Conservation (phyloP, 306 rosid genomes). For the Dryas alaskensis region DNA sequence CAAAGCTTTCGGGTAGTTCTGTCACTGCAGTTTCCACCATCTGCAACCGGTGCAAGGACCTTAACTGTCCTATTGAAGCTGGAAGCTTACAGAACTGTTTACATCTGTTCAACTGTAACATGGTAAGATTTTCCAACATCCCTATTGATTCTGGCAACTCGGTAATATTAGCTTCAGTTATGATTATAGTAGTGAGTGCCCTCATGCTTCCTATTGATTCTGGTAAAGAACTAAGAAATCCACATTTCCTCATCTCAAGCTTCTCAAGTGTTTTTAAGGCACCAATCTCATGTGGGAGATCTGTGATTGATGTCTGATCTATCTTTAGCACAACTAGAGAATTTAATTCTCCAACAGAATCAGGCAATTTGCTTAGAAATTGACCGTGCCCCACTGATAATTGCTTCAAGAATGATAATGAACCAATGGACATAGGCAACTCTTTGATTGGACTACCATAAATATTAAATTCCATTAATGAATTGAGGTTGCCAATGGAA, state of each 20-base stretch:
- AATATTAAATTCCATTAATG: constrained; percentile 28
- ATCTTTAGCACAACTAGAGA: constrained; percentile 46
- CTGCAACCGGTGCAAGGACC: constrained; percentile 37
- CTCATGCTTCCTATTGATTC: constrained; percentile 47
- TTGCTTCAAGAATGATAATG: constrained; percentile 35
- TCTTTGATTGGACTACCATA: constrained; percentile 33
- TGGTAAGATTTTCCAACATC: constrained; percentile 49
- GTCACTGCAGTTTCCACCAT: constrained; percentile 48
- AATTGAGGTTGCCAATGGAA: constrained; percentile 40
- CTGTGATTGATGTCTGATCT: constrained; percentile 41
- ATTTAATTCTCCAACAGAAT: constrained; percentile 34
- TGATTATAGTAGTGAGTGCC: constrained; percentile 39
- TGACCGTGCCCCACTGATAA: constrained; percentile 38
- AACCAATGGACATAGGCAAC: constrained; percentile 54
- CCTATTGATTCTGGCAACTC: constrained; percentile 53
- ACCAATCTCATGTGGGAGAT: constrained; percentile 57
- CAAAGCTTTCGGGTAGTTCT: constrained; percentile 59
- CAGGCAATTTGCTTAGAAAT: constrained; percentile 36
- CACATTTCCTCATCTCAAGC: constrained; percentile 50
- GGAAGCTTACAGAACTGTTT: constrained; percentile 51
- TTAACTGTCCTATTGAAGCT: constrained; percentile 48
- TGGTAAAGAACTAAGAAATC: constrained; percentile 46
- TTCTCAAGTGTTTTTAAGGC: constrained; percentile 46
- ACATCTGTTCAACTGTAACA: constrained; percentile 38
- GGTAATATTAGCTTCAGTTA: constrained; percentile 32